phyloP scores from a whole-genome alignment of 2,329 filamentous ascomycete genomes.

The Chaetothyriales sp. region DNA sequence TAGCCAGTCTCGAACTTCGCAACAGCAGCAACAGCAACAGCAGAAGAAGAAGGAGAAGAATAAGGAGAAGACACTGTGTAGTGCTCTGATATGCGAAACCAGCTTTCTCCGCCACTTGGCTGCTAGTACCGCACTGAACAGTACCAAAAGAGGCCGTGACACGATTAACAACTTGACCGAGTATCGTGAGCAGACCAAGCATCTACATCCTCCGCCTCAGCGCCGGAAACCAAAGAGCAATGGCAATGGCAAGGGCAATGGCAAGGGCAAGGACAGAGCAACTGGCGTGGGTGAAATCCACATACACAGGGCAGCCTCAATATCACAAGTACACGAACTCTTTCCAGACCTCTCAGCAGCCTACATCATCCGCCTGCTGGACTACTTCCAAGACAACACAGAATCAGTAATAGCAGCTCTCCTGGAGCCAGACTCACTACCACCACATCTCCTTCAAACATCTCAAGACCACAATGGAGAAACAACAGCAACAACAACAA shows the following conservation, averaged over 20 bases:
- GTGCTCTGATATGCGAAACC: conserved; percentile 66
- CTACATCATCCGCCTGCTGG: conserved; percentile 64
- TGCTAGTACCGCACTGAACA: conserved; percentile 19
- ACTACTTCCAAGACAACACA: conserved; percentile 61
- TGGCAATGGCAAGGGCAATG: conserved; percentile 26
- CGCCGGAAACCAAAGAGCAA: conserved; percentile 19
- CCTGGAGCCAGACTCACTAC: conserved; percentile 56
- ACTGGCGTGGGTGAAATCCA: conserved; percentile 41
- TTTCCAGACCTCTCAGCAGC: conserved; percentile 76
- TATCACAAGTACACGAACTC: conserved; percentile 83
- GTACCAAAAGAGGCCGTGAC: conserved; percentile 28
- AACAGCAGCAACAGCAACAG: not conserved
- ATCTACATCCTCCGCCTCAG: conserved; percentile 25
- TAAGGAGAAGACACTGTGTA: conserved; percentile 41
- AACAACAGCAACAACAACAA: too few species aligned
- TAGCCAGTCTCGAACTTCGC: conserved; percentile 26
- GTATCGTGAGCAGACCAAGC: conserved; percentile 26
- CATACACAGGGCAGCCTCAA: conserved; percentile 66
- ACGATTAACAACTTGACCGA: conserved; percentile 25
- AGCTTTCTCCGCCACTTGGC: conserved; percentile 44
- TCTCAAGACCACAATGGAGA: conserved; percentile 49
- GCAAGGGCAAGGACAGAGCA: conserved; percentile 29
- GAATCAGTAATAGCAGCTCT: conserved; percentile 71
- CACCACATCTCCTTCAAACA: conserved; percentile 47
- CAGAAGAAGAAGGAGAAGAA: too few species aligned